phyloP scores from a whole-genome alignment of 768 basidiomycete genomes.

The Russula olivacea region DNA sequence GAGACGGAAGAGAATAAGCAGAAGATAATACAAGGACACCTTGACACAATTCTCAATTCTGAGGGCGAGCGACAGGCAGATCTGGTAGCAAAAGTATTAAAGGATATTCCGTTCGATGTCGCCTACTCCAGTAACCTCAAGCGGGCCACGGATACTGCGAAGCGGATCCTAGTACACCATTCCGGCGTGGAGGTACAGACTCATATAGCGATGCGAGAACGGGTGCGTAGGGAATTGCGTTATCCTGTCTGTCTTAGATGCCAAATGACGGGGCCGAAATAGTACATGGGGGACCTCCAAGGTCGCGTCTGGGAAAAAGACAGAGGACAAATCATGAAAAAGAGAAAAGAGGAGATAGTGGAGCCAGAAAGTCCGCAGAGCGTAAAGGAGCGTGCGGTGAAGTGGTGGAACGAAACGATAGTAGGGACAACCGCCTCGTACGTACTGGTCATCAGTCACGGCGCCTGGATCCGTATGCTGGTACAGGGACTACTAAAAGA shows the following conservation, averaged over 20 bases:
- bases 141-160: constrained; percentile 68
- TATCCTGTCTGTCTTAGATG: not conserved
- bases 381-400: constrained; percentile 38
- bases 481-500: constrained; percentile 43
- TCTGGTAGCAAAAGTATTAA: constrained; percentile 49
- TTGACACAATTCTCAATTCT: constrained; percentile 62
- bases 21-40: constrained; percentile 68
- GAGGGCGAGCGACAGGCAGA: constrained; percentile 54
- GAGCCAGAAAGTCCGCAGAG: constrained; percentile 20
- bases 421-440: constrained; percentile 18
- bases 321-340: not conserved
- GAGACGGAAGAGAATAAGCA: constrained; percentile 66
- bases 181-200: constrained; percentile 40
- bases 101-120: constrained; percentile 46
- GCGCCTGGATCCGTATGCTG: constrained; percentile 54
- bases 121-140: constrained; percentile 69
- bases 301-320: constrained; percentile 33
- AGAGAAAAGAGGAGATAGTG: constrained; percentile 15
- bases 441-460: constrained; percentile 61
- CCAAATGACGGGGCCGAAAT: not conserved
- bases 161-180: constrained; percentile 53
- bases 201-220: constrained; percentile 52
- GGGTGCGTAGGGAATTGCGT: constrained; percentile 41
- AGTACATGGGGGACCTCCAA: constrained; percentile 62
- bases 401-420: constrained; percentile 58